These are phyloP conservation scores for Liriodendron chinense DNA, from an alignment of 164 flowering plant genomes.

Conservation along the genomic window DNA sequence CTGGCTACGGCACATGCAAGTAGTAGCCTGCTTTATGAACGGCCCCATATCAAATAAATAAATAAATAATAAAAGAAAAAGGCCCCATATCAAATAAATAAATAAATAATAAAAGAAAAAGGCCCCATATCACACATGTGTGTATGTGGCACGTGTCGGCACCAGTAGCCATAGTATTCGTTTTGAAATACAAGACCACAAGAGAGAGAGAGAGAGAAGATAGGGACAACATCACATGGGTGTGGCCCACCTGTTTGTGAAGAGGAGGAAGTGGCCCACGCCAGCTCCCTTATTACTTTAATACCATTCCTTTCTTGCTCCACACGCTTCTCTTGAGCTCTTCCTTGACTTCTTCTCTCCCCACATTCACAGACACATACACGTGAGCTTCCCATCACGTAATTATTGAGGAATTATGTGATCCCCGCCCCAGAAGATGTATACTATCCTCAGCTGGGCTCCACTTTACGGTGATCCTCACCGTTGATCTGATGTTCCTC, in stretches of 20 bases:
- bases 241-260: slow-evolving; percentile 7
- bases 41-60: too few relatives aligned
- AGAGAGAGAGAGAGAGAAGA: neutral
- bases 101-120: too few relatives aligned
- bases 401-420: neutral
- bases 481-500: neutral
- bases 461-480: neutral
- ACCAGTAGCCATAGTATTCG: too few relatives aligned
- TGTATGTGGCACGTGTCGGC: too few relatives aligned
- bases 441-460: too few relatives aligned
- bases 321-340: neutral
- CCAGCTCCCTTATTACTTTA: neutral
- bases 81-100: too few relatives aligned
- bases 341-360: neutral
- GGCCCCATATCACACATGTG: too few relatives aligned
- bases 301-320: slow-evolving; percentile 6
- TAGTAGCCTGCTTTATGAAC: too few relatives aligned
- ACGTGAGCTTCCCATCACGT: neutral
- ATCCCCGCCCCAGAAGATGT: neutral
- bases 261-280: slow-evolving; percentile 5
- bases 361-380: neutral
- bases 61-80: too few relatives aligned
- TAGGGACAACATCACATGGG: slow-evolving; percentile 5
- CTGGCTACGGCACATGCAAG: too few relatives aligned
- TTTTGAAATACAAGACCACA: neutral